A percentile compares a stretch with the other conserved stretches of the same genome.
These are phyloP conservation scores for Hippophae rhamnoides DNA, from an alignment of 306 rosid species.

Conservation along the genomic window DNA sequence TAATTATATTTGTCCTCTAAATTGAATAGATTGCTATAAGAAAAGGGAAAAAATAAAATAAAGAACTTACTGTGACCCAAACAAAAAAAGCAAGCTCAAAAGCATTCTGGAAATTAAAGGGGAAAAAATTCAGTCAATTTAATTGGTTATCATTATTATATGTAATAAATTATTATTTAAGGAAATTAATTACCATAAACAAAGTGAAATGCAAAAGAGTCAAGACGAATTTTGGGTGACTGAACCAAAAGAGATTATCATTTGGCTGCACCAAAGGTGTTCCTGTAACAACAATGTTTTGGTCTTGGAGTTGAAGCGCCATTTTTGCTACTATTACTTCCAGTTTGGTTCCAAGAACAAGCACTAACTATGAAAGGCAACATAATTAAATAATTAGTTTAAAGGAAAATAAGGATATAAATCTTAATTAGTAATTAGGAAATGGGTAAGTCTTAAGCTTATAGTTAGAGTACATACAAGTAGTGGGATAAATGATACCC, in stretches of 20 bases:
- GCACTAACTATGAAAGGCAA: constrained; percentile 26
- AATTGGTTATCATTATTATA: neutral
- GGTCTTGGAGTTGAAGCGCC: constrained; percentile 31
- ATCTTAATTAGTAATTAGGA: neutral
- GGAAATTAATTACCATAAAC: constrained; percentile 29
- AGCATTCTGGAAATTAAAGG: constrained; percentile 32
- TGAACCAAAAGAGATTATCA: constrained; percentile 52
- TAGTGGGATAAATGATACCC: constrained; percentile 50
- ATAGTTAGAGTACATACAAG: constrained; percentile 25
- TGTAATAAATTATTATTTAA: neutral
- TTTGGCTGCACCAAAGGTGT: constrained; percentile 46
- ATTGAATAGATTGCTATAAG: neutral
- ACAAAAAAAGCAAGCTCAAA: constrained; percentile 49
- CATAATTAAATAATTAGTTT: neutral
- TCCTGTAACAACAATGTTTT: constrained; percentile 33
- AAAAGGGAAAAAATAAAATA: neutral
- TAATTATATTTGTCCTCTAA: neutral
- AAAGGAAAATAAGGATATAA: neutral
- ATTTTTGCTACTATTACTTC: constrained; percentile 44
- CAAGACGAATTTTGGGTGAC: constrained; percentile 36
- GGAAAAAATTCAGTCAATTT: neutral
- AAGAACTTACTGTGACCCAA: constrained; percentile 45
- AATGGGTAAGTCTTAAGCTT: neutral
- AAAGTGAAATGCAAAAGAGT: constrained; percentile 39
- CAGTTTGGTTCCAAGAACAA: constrained; percentile 43